Evolutionary conservation across 257 asterid species (phyloP), one percentile per base, ranked within the genome.

Genomic region (Nicotiana tomentosiformis): DNA sequence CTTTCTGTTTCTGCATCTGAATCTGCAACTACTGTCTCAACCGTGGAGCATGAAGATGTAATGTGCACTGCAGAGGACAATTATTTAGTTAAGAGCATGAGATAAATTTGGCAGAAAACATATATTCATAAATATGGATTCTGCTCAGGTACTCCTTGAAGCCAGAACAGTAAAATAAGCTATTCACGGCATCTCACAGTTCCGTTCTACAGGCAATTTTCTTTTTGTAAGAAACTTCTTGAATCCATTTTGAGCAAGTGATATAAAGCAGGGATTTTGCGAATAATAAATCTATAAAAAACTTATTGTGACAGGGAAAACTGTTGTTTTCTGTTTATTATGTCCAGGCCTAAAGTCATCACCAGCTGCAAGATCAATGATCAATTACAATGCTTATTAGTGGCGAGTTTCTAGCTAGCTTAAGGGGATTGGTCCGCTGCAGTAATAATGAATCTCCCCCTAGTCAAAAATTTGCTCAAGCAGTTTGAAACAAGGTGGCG

Each of bases 1-100:
- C 91, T 90, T 91, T 93, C 99, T 89, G 88, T 30, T 87, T 96
- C 99, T 76, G 83, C 87, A 79, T 96, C 98, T 76, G 99, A 96
- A 83, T 94, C 99, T 66, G 98, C 97, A 68, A 96, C 99, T 77
- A 96, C 97, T 0, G 98, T 96, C 88, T 91, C 99, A 46, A 93
- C 98, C 18, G 99, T 93, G 84, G 99, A 94, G 90, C 98, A 94
- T 68, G 99, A 96, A 68, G 99, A 96, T 6, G 97, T 83, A 83
- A 96, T 91, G 83, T 89, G 84, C 86, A 89, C 99, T 95, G 93
- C 93, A 83, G 85, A 89, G 51, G 82, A 70, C 72, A 78, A 67
- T 2, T 29, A 66, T 51, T 51, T 66, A 43, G 83, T 17, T 2
- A 4, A 46, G 39, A 43, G 66, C 30, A 67, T 43, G 39, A 77